Evolutionary conservation across 2,329 filamentous ascomycete species (phyloP), one percentile per base, ranked within the genome.

Genomic region (Cladosporium sp.): DNA sequence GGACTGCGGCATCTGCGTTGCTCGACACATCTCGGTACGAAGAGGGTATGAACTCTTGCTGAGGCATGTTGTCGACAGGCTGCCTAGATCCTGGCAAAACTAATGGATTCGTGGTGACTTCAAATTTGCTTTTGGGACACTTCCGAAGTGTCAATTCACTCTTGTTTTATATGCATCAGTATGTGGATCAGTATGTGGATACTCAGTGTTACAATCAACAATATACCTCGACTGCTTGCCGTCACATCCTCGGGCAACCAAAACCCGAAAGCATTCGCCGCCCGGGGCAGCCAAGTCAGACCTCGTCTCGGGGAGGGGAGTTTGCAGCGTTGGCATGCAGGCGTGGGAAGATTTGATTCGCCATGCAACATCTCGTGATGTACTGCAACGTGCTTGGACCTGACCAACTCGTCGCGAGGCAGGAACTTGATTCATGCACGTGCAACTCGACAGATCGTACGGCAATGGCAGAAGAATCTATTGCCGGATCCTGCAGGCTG

Each of bases 11-110:
- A 56, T 71, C 61, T 43, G 10, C 8, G n/a, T 68, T 58, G 53
- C 71, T 67, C 58, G 72, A 68, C 66, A 67, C 65, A 66, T 64
- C 63, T 14, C 66, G 67, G 70, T 79, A 80, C 61, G 75, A 67
- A 64, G 74, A 71, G 5, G 78, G 77, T 48, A 81, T 77, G 59
- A 76, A 76, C 71, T 85, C 83, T 68, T 79, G 77, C 69, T 85
- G 83, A 68, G 81, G 81, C 83, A 85, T 75, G 13, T 61, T 68
- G 62, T 3, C 36, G 32, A 46, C 8, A 8, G 39, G 8, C 3
- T 46, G n/a, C n/a, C n/a, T n/a, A n/a, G n/a, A 46, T 46, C 39
- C n/a, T 46, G n/a, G 10, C 18, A 6, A 18, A 46, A 21, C 2
- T 14, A 46, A 10, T 3, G 39, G n/a, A 46, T 3, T 16, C 10